These are phyloP conservation scores for Coemansia sp. DNA, from an alignment of 192 early-diverging fungal genomes.

Conservation along the genomic window DNA sequence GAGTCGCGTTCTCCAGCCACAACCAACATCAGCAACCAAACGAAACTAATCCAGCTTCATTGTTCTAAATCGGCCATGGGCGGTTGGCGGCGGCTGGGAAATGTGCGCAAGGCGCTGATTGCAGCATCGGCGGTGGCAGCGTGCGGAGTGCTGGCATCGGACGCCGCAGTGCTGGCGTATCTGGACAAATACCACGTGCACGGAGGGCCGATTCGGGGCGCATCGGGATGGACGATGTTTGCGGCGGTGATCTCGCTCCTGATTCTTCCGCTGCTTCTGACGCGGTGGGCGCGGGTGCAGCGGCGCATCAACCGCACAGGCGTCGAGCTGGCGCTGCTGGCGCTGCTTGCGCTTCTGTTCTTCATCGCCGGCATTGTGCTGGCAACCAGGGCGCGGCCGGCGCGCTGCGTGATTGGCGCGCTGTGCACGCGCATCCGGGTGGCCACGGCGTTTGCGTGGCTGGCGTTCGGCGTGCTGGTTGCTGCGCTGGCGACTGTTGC, in stretches of 20 bases:
- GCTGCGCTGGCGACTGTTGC: conserved; percentile 11
- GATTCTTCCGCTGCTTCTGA: conserved; percentile 21
- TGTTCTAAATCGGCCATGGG: conserved; percentile 7
- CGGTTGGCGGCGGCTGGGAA: conserved; percentile 20
- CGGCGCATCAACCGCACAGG: conserved; percentile 35
- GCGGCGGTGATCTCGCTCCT: conserved; percentile 17
- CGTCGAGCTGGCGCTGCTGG: conserved; percentile 25
- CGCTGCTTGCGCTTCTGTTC: conserved; percentile 16
- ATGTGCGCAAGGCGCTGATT: conserved; percentile 18
- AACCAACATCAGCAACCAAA: no score
- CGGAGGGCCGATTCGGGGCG: not conserved
- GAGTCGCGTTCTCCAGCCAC: no score
- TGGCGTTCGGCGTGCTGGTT: conserved; percentile 15
- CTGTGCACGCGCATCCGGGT: conserved; percentile 23
- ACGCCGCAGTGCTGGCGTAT: conserved; percentile 19
- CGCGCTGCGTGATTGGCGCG: conserved; percentile 11
- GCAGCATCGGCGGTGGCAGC: conserved; percentile 2
- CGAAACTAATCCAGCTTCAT: not conserved
- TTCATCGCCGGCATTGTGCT: conserved; percentile 29
- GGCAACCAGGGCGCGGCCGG: conserved; percentile 19
- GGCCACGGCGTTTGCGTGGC: conserved; percentile 33
- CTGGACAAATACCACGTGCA: conserved; percentile 7
- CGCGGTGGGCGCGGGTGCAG: conserved; percentile 19
- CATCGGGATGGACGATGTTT: conserved; percentile 37
- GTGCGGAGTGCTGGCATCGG: conserved; percentile 12